phyloP scores from a whole-genome alignment of 2,329 filamentous ascomycete genomes.

The Aspergillus eucalypticola region DNA sequence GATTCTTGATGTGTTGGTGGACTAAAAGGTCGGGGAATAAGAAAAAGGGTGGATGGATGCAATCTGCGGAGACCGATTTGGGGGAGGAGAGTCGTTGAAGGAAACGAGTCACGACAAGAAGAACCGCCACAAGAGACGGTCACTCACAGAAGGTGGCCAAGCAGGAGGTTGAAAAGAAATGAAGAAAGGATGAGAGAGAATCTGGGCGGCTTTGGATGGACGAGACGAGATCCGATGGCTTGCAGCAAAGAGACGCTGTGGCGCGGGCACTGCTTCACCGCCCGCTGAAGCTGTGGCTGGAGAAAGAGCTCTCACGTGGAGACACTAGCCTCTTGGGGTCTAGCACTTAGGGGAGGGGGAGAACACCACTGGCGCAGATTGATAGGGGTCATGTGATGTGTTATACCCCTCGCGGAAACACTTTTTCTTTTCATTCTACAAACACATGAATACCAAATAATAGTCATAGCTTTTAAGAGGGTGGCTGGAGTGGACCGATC shows the following conservation, averaged over 20 bases:
- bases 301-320: background rate
- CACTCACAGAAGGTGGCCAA: background rate
- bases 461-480: too few relatives aligned
- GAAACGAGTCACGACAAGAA: background rate
- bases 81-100: background rate
- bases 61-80: background rate
- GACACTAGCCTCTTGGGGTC: background rate
- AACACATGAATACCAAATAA: too few relatives aligned
- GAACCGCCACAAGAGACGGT: background rate
- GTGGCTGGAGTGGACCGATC: too few relatives aligned
- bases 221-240: background rate
- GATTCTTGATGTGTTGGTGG: conserved; percentile 8
- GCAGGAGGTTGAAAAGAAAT: background rate
- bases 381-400: conserved; percentile 4
- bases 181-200: background rate
- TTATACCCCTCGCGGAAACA: background rate
- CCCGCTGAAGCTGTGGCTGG: conserved; percentile 7
- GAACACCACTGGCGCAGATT: background rate
- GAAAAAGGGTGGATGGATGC: background rate
- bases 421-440: background rate
- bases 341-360: background rate
- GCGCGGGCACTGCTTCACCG: conserved; percentile 1
- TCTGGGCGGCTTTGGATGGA: conserved; percentile 1
- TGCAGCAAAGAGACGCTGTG: conserved; percentile 3
- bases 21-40: conserved; percentile 2